phyloP scores from a whole-genome alignment of 768 basidiomycete species.

The Naganishia vaughanmartiniae region DNA sequence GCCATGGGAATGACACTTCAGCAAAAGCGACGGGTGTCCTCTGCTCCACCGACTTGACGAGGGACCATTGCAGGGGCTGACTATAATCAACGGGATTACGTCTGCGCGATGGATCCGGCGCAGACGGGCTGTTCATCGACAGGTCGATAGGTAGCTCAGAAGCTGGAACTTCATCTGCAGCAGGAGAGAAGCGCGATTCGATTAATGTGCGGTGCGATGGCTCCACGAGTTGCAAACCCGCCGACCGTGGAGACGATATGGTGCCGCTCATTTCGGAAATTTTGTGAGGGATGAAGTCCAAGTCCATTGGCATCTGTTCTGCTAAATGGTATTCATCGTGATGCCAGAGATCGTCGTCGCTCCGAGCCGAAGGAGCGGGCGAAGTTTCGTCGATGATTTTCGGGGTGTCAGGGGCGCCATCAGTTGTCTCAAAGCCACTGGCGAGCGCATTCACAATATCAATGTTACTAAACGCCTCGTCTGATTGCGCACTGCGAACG shows the following conservation, averaged over 20 bases:
- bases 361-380: background rate
- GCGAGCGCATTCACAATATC: background rate
- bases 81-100: background rate
- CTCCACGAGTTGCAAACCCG: background rate
- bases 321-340: background rate
- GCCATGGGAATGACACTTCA: background rate
- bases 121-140: background rate
- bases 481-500: background rate
- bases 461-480: background rate
- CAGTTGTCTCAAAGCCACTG: background rate
- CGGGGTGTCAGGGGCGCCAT: background rate
- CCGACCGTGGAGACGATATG: background rate
- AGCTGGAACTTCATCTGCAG: background rate
- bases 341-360: conserved; percentile 20
- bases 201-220: background rate
- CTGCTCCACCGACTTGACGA: background rate
- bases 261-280: background rate
- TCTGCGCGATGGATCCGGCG: background rate
- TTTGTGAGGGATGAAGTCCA: background rate
- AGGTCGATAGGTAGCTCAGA: too few species aligned
- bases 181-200: background rate
- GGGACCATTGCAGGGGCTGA: background rate
- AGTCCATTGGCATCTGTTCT: background rate
- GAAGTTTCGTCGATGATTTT: background rate
- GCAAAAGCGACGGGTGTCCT: background rate